phyloP scores from a whole-genome alignment of 73 alveolate genomes.

The Stentor coeruleus region DNA sequence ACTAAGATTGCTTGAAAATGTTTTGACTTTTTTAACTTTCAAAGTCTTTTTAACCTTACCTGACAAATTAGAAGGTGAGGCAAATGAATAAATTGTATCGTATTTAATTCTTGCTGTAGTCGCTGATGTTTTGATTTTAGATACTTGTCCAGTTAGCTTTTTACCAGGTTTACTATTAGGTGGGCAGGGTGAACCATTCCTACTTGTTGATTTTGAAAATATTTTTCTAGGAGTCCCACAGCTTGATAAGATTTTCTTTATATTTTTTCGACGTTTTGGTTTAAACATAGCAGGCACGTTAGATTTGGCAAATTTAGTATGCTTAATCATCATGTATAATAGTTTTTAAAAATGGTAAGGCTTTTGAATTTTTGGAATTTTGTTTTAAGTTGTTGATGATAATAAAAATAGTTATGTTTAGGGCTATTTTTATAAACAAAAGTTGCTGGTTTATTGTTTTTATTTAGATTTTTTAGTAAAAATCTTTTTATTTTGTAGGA shows the following conservation, averaged over 20 bases:
- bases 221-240: conserved; percentile 3
- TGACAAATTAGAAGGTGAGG: not conserved
- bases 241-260: not conserved
- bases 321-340: not conserved
- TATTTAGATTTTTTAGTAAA: too few relatives aligned
- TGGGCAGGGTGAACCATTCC: not conserved
- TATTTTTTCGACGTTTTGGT: not conserved
- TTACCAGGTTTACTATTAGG: not conserved
- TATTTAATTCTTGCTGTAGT: not conserved
- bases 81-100: not conserved
- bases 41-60: not conserved
- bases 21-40: too few relatives aligned
- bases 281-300: not conserved
- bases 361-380: not conserved
- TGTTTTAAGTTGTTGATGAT: too few relatives aligned
- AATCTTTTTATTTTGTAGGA: too few relatives aligned
- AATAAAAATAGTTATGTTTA: too few relatives aligned
- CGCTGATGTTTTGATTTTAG: not conserved
- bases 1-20: not conserved
- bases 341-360: not conserved
- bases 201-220: not conserved
- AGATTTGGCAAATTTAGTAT: not conserved
- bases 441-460: too few relatives aligned
- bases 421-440: too few relatives aligned
- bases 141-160: not conserved